Percentiles rank a stretch among this genome's conserved stretches.
phyloP scores from a whole-genome alignment of 805 yeast genomes.

The Schizosaccharomyces octosporus region DNA sequence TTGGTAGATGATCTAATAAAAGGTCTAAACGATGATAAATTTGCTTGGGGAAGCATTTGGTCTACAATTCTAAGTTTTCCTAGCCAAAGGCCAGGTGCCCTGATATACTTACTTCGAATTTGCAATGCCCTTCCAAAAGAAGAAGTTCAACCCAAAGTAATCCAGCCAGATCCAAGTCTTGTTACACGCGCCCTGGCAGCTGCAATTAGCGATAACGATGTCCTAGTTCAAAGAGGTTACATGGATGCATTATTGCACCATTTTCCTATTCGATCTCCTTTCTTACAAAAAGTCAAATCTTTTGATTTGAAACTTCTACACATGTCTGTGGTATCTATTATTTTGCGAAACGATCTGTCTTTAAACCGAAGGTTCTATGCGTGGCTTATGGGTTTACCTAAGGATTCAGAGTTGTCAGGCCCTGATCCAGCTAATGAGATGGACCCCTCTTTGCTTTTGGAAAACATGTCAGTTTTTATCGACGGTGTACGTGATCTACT shows the following conservation, averaged over 20 bases:
- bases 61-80: neutral
- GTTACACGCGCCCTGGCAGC: slow-evolving; percentile 47
- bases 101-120: neutral
- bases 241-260: slow-evolving; percentile 53
- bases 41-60: slow-evolving; percentile 1
- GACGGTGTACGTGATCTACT: neutral
- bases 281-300: slow-evolving; percentile 25
- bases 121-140: too few relatives aligned
- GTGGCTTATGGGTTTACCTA: slow-evolving; percentile 76
- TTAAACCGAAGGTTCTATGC: slow-evolving; percentile 80
- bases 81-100: neutral
- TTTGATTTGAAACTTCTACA: slow-evolving; percentile 33
- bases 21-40: neutral
- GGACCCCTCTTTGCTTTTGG: neutral
- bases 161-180: slow-evolving; percentile 58
- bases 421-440: neutral
- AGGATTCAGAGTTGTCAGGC: slow-evolving; percentile 8
- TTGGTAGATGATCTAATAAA: neutral
- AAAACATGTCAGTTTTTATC: neutral
- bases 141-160: neutral
- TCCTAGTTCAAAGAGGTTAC: slow-evolving; percentile 68
- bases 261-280: slow-evolving; percentile 37
- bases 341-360: slow-evolving; percentile 75
- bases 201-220: slow-evolving; percentile 40
- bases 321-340: slow-evolving; percentile 38